Evolutionary conservation across 2,329 filamentous ascomycete species (phyloP).

Genomic region (Ceratocystis lukuohia): DNA sequence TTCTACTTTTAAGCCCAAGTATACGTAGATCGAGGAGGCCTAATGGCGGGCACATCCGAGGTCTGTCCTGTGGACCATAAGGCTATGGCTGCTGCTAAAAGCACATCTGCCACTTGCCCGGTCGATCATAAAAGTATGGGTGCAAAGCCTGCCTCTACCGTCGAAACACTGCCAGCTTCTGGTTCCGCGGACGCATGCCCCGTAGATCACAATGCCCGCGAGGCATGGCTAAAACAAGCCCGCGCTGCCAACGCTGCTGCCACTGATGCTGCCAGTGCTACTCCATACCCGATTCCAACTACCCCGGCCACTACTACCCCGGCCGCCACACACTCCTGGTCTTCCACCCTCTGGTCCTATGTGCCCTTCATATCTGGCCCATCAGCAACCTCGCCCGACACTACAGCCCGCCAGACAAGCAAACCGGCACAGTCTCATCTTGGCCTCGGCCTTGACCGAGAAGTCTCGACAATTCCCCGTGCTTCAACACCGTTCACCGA

Average conservation of each 20-base stretch:
- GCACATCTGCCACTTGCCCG: constrained; percentile 13
- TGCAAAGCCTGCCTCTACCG: neutral
- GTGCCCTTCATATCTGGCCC: constrained; percentile 30
- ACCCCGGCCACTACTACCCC: neutral
- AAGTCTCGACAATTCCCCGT: constrained; percentile 67
- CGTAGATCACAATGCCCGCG: constrained; percentile 78
- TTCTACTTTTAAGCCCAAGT: neutral
- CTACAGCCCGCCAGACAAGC: constrained; percentile 16
- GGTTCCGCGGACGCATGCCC: constrained; percentile 47
- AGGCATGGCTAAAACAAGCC: constrained; percentile 69
- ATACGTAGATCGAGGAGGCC: neutral
- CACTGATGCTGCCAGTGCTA: constrained; percentile 22
- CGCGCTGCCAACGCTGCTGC: constrained; percentile 27
- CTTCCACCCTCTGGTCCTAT: constrained; percentile 31
- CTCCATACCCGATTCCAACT: constrained; percentile 24
- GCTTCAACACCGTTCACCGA: constrained; percentile 27
- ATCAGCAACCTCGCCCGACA: constrained; percentile 15
- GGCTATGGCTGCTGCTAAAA: constrained; percentile 13
- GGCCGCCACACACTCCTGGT: constrained; percentile 30
- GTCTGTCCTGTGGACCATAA: constrained; percentile 20
- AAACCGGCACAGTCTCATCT: constrained; percentile 29
- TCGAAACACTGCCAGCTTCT: constrained; percentile 7
- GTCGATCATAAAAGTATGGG: neutral
- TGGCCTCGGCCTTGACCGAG: constrained; percentile 51
- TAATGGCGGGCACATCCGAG: constrained; percentile 9